Base-by-base conservation (phyloP, 2,329 filamentous ascomycete species). In the Rutstroemia sydowiana region DNA sequence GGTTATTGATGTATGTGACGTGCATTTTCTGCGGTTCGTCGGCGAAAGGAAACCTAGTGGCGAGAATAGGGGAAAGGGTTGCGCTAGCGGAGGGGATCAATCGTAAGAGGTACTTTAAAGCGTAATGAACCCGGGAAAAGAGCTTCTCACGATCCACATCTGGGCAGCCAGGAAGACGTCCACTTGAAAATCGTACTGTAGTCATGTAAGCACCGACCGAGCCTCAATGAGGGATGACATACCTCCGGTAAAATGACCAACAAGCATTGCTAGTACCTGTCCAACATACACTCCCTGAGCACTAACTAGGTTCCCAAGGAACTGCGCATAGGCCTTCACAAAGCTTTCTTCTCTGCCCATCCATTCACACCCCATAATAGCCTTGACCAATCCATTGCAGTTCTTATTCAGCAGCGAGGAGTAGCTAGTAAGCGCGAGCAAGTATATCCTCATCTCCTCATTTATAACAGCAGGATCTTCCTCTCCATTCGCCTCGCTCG, bases 1-100 rank as follows among this genome's bases (percentile, higher is more conserved):
- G 73, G 65, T 97, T 95, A 61, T 85, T 78, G 53, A 95, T 85
- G 64, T 95, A 98, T n/a, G 84, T 82, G 60, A 92, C 80, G 66
- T 95, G 90, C n/a, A 81, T 76, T 58, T 83, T 84, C 56, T 85
- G 85, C 3, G 84, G 81, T 48, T 95, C 88, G 57, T 84, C 84
- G 45, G 86, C 77, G 54, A 82, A 87, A 1, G 90, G 89, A 55
- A 95, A 95, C 39, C 83, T 84, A 45, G 73, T 69, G 45, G 78
- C 70, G 36, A 95, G 69, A 45, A 90, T 73, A 31, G 80, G 77
- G 34, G 85, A 80, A 28, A 96, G 72, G 2, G 85, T 77, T 32
- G 81, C 75, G 56, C 83, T 84, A 4, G 87, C 86, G 30, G 90
- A 86, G 3, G 93, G 91, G 51, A 95, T 87, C 53, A 95, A 81